Evolutionary conservation across 1,139 yeast species (phyloP).

Genomic region (Suhomyces ambrosiae): DNA sequence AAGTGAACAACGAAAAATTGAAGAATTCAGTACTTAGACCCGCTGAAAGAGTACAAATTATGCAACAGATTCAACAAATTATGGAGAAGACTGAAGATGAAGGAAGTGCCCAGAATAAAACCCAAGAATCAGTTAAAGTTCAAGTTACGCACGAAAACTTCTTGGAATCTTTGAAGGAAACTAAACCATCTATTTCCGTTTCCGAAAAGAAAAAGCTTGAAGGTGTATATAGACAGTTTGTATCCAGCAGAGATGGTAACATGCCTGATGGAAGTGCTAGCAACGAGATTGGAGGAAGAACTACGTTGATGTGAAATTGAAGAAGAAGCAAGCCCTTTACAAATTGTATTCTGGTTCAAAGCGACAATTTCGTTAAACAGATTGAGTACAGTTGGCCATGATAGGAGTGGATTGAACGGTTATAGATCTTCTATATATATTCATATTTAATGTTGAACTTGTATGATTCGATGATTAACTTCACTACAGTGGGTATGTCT

Average conservation of each 20-base stretch:
- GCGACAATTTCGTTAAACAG: too few species aligned
- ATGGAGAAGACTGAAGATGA: slow-evolving; percentile 20
- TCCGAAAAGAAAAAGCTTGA: slow-evolving; percentile 67
- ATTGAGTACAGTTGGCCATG: too few species aligned
- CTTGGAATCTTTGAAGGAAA: slow-evolving; percentile 65
- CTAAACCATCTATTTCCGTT: slow-evolving; percentile 83
- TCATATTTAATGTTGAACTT: not conserved
- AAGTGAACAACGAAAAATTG: slow-evolving; percentile 36
- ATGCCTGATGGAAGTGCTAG: slow-evolving; percentile 88
- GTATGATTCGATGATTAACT: not conserved
- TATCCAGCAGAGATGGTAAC: slow-evolving; percentile 79
- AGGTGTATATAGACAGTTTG: slow-evolving; percentile 70
- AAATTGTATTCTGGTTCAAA: too few species aligned
- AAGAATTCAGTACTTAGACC: slow-evolving; percentile 37
- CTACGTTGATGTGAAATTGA: slow-evolving; percentile 59
- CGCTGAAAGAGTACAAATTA: slow-evolving; percentile 46
- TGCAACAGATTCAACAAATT: slow-evolving; percentile 51
- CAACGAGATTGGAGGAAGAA: slow-evolving; percentile 81
- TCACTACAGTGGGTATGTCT: too few species aligned
- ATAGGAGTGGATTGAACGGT: too few species aligned
- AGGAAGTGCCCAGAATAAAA: slow-evolving; percentile 14
- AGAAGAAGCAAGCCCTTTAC: not conserved
- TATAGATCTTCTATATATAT: not conserved
- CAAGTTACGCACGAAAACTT: slow-evolving; percentile 58
- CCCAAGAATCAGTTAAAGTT: slow-evolving; percentile 25